Base-by-base conservation (phyloP, 2,329 filamentous ascomycete genomes). In the Periconia macrospinosa region DNA sequence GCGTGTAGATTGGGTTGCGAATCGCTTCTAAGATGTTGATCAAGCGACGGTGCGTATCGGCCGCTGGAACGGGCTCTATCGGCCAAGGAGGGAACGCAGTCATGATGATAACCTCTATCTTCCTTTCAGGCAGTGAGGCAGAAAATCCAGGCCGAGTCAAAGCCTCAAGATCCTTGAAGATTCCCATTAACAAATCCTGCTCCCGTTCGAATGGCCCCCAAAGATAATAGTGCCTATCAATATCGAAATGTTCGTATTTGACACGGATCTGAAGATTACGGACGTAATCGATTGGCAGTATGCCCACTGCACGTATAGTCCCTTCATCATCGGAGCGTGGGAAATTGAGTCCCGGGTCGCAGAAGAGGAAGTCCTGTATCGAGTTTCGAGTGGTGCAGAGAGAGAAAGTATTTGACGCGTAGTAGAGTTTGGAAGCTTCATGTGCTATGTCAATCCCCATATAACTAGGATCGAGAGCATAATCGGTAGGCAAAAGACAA, bases 51-150 rank as follows among this genome's bases (percentile, higher is more conserved):
- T 23, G 30, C 13, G 30, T 6, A 13, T 23, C 43, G 13, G 23
- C 17, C n/a, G 14, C 27, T 30, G 43, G 27, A 7, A 8, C 5
- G 43, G 43, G 27, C n/a, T 17, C 20, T 50, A 2, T 10, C 19
- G 6, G 8, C n/a, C 30, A 10, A 30, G 7, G 3, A 3, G 33
- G 18, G 35, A 33, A 17, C 55, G 37, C 3, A 52, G 55, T 61
- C 62, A 68, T 64, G 17, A 67, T 8, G 20, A 65, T 53, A 30
- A 68, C 52, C 18, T 67, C 65, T 10, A 66, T 40, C 8, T 56
- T 47, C 11, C 61, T 33, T 30, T 15, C 23, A 18, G 23, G 43
- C 14, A 14, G 27, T 17, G 18, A 13, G n/a, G 3, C 43, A 6
- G 43, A n/a, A 13, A n/a, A 17, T 33, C 17, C 43, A 30, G 14